Evolutionary conservation across 257 asterid species (phyloP), one percentile per base, ranked within the genome.

Genomic region (Penstemon davidsonii): DNA sequence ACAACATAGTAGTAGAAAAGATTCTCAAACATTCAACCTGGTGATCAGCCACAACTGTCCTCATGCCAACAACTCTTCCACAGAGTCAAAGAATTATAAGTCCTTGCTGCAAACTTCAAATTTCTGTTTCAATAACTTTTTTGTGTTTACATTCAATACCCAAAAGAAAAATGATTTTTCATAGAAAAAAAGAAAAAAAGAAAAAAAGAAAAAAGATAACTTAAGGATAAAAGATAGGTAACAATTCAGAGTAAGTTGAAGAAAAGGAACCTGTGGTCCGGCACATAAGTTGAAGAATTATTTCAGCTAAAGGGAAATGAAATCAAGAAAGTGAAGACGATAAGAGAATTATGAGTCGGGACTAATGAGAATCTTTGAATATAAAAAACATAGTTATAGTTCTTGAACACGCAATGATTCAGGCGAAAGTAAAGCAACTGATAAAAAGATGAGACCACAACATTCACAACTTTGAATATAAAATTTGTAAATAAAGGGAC

Each of bases 391-490:
- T 55, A 68, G 51, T 8, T 49, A 39, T 67, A 47, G 44, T 75
- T 64, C 55, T 8, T 50, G 62, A 77, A 60, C 68, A 80, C 45
- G 55, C 65, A 64, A 58, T 73, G 75, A 66, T 67, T 62, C 72
- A 72, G 69, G 68, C 62, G 69, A 82, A 79, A 67, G 70, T 59
- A 67, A 69, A 73, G 70, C 61, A 67, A 62, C 66, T 59, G 78
- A 66, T 70, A 73, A 73, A 65, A 61, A 60, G 45, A 75, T 59
- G 76, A 76, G 72, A 63, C 75, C 62, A 67, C 57, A 50, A 68
- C 46, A 70, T 66, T 71, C 64, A 74, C 77, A 69, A 55, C 67
- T 72, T 36, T 39, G 46, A 72, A 72, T 72, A 73, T 75, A 62
- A 70, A 64, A 80, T 47, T 57, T 54, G 60, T 8, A 53, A 71